These are phyloP conservation scores for Adansonia rubrostipa DNA, from an alignment of 441 rosid species.

Conservation along the genomic window DNA sequence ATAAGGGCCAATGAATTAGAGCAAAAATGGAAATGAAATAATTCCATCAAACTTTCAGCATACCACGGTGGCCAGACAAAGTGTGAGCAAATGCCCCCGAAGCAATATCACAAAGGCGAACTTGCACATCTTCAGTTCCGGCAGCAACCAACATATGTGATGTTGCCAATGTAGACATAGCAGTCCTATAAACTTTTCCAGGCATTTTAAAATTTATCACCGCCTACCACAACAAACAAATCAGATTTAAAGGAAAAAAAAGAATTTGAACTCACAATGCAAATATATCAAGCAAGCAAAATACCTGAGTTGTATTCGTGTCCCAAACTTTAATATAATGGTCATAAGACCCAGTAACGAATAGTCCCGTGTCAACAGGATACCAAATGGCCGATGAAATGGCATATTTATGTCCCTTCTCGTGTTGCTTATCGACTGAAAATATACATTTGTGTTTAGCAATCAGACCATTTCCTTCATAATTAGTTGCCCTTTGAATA, in stretches of 20 bases:
- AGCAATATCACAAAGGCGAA: conserved; percentile 91
- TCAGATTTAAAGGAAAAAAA: not conserved
- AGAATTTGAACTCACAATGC: not conserved
- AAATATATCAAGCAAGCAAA: not conserved
- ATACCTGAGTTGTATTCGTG: conserved; percentile 81
- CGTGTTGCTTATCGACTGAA: conserved; percentile 75
- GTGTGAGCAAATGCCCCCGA: conserved; percentile 93
- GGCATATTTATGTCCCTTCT: conserved; percentile 73
- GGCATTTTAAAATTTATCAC: conserved; percentile 88
- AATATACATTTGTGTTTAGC: conserved; percentile 74
- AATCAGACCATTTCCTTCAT: conserved; percentile 66
- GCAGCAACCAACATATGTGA: conserved; percentile 91
- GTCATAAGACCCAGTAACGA: conserved; percentile 84
- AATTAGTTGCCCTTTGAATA: conserved; percentile 62
- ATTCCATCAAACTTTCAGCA: conserved; percentile 30
- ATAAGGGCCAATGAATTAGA: not conserved
- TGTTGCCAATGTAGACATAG: conserved; percentile 87
- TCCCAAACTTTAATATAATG: conserved; percentile 90
- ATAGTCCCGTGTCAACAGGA: conserved; percentile 92
- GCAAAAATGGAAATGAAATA: conserved; percentile 10
- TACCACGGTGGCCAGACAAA: conserved; percentile 96
- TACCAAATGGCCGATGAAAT: conserved; percentile 90
- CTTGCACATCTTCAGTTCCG: conserved; percentile 95
- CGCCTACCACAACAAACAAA: conserved; percentile 46
- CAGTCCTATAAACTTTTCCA: conserved; percentile 84